Evolutionary conservation across 1,139 yeast genomes (phyloP).

Genomic region (Taphrina wiesneri): DNA sequence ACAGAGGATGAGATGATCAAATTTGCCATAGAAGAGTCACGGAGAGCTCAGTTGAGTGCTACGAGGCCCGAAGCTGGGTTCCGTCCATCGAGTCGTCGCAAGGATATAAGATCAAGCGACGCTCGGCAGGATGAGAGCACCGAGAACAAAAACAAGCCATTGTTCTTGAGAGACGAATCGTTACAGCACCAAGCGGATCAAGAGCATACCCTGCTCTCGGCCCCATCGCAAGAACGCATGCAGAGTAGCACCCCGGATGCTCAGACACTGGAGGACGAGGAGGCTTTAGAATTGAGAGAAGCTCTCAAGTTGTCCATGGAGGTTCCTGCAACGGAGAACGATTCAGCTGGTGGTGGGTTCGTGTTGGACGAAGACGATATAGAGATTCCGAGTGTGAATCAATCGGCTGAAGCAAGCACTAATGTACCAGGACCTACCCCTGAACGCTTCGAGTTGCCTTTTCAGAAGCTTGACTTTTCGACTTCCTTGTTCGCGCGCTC

Average conservation of each 20-base stretch:
- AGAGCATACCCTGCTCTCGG: neutral
- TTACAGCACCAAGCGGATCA: neutral
- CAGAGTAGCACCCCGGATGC: neutral
- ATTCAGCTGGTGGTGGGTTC: slow-evolving; percentile 15
- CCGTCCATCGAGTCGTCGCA: slow-evolving; percentile 13
- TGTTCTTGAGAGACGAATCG: slow-evolving; percentile 3
- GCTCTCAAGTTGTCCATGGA: slow-evolving; percentile 12
- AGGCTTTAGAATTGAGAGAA: neutral
- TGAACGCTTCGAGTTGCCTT: neutral
- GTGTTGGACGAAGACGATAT: slow-evolving; percentile 26
- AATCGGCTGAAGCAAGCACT: neutral
- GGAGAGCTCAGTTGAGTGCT: slow-evolving; percentile 22
- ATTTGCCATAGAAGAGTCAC: slow-evolving; percentile 29
- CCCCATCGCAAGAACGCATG: neutral
- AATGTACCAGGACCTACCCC: neutral
- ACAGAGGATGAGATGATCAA: slow-evolving; percentile 31
- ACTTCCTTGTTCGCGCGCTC: neutral
- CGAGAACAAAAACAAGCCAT: neutral
- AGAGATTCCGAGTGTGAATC: neutral
- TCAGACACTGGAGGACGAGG: neutral
- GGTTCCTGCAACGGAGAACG: neutral
- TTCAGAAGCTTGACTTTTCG: slow-evolving; percentile 5
- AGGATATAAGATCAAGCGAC: slow-evolving; percentile 1
- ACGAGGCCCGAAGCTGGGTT: slow-evolving; percentile 22
- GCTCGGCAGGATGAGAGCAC: neutral